A percentile compares a stretch with the other conserved stretches of the same genome.
Evolutionary conservation across 2,329 filamentous ascomycete species (phyloP).

Genomic region (Huntiella omanensis): DNA sequence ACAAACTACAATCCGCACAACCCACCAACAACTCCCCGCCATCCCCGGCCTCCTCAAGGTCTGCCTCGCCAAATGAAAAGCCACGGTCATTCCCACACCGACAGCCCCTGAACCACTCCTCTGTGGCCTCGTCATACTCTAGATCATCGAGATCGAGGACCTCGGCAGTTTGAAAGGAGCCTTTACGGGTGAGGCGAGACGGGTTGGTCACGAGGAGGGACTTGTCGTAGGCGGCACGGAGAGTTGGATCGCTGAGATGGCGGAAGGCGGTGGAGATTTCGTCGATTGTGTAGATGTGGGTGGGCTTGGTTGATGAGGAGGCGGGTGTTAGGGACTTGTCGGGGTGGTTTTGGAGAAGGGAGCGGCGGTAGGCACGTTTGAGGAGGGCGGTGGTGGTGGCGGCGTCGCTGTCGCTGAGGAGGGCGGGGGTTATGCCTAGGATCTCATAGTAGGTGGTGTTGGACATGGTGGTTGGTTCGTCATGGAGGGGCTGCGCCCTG

Average conservation of each 20-base stretch:
- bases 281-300: constrained; percentile 33
- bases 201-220: constrained; percentile 20
- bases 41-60: constrained; percentile 39
- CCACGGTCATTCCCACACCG: constrained; percentile 45
- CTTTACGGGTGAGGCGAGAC: constrained; percentile 13
- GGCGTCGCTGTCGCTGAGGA: constrained; percentile 26
- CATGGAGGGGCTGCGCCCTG: no score
- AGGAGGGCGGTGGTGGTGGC: constrained; percentile 25
- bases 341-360: constrained; percentile 46
- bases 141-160: constrained; percentile 48
- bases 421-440: constrained; percentile 32
- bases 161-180: constrained; percentile 41
- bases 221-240: constrained; percentile 35
- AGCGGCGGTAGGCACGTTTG: constrained; percentile 44
- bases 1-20: constrained; percentile 47
- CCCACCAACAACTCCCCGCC: constrained; percentile 44
- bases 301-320: not conserved
- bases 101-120: constrained; percentile 37
- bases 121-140: constrained; percentile 27
- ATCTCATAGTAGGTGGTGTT: constrained; percentile 39
- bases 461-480: constrained; percentile 1
- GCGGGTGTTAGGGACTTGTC: constrained; percentile 26
- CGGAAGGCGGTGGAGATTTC: constrained; percentile 43
- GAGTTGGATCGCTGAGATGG: constrained; percentile 30
- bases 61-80: constrained; percentile 37